Evolutionary conservation across 1,139 yeast species (phyloP).

Genomic region (Lodderomyces metapsilosis): DNA sequence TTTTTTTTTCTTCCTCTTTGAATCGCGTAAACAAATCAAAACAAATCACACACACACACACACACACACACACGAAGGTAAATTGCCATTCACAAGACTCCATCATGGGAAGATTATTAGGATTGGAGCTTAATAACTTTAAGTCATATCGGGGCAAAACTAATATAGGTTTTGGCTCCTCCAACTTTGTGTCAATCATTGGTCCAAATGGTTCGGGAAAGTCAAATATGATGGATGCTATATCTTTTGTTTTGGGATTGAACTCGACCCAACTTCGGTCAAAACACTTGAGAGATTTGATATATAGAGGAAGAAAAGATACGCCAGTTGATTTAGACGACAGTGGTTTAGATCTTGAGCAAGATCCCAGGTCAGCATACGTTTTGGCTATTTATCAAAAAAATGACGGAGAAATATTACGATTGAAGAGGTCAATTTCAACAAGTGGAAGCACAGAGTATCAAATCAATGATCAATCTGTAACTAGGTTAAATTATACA

Average conservation of each 20-base stretch:
- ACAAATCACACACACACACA: neutral
- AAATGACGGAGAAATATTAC: conserved; percentile 51
- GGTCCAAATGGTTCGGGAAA: conserved; percentile 99
- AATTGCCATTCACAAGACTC: neutral
- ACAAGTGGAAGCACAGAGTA: conserved; percentile 66
- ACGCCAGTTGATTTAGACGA: conserved; percentile 14
- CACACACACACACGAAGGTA: neutral
- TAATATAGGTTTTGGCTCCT: conserved; percentile 76
- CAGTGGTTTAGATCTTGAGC: conserved; percentile 19
- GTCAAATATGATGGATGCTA: conserved; percentile 98
- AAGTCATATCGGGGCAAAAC: conserved; percentile 84
- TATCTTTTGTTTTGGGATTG: conserved; percentile 90
- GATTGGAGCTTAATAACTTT: conserved; percentile 78
- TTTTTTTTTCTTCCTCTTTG: neutral
- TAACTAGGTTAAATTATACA: conserved; percentile 65
- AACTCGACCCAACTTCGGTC: conserved; percentile 78
- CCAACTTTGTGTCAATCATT: conserved; percentile 84
- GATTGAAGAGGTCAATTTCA: conserved; percentile 55
- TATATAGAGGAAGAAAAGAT: conserved; percentile 65
- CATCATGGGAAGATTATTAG: conserved; percentile 74
- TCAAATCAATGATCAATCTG: conserved; percentile 60
- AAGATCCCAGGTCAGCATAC: conserved; percentile 63
- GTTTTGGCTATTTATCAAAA: conserved; percentile 80
- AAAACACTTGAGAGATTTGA: conserved; percentile 66
- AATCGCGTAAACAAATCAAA: conserved; percentile 1